Evolutionary conservation across 495 filamentous ascomycete species (phyloP).

Genomic region (Barbatosphaeria neglecta): DNA sequence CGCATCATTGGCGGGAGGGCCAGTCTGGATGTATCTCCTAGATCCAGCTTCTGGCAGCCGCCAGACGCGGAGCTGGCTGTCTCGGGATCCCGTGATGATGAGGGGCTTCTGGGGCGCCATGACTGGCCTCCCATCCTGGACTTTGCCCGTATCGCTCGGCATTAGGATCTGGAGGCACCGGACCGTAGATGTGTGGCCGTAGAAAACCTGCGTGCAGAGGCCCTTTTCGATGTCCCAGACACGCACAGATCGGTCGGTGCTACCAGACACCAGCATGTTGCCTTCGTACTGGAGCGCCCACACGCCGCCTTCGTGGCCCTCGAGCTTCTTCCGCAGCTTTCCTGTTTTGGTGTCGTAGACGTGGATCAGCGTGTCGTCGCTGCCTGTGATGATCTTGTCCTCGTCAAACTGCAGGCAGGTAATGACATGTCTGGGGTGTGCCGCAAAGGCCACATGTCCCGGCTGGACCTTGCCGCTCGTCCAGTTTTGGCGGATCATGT

Average conservation of each 20-base stretch:
- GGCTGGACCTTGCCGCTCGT: conserved; percentile 75
- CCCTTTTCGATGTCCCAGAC: conserved; percentile 96
- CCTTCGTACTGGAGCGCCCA: conserved; percentile 97
- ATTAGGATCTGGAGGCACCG: conserved; percentile 91
- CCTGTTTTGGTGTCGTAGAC: conserved; percentile 98
- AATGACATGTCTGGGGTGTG: conserved; percentile 91
- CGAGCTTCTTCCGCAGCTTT: conserved; percentile 64
- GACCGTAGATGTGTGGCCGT: conserved; percentile 95
- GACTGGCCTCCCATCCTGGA: conserved; percentile 59
- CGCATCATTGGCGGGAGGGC: conserved; percentile 61
- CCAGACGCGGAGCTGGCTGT: conserved; percentile 92
- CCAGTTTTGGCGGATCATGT: conserved; percentile 83
- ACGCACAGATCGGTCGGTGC: conserved; percentile 87
- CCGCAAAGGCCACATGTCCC: conserved; percentile 89
- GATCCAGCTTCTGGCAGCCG: conserved; percentile 78
- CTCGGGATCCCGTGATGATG: conserved; percentile 94
- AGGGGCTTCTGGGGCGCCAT: conserved; percentile 87
- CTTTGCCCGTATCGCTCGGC: conserved; percentile 65
- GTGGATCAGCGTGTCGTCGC: conserved; percentile 95
- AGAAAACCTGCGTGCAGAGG: conserved; percentile 85
- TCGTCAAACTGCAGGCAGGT: conserved; percentile 96
- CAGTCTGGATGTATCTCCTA: conserved; percentile 60
- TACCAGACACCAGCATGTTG: conserved; percentile 89
- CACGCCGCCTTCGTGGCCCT: conserved; percentile 92
- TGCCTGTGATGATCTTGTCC: conserved; percentile 95